Evolutionary conservation across 805 yeast species (phyloP), one percentile per base, ranked within the genome.

Genomic region (Wickerhamomyces silvicola): DNA sequence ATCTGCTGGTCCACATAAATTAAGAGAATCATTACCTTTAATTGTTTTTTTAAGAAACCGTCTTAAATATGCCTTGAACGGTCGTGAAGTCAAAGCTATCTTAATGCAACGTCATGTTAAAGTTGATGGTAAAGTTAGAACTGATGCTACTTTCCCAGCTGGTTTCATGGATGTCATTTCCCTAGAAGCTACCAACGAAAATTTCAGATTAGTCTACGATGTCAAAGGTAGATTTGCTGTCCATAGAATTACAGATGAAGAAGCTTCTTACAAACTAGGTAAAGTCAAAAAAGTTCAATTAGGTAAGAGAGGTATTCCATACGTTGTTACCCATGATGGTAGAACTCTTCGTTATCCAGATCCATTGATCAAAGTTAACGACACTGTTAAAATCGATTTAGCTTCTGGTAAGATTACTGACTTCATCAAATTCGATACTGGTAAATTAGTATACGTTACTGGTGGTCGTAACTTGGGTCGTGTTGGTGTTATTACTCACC

Each of bases 341-440:
- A 88, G 98, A 81, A 90, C 98, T 64, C 73, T 90, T 76, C 88
- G 97, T 73, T 90, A 88, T 85, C 97, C 97, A 69, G 97, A 90
- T 66, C 98, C 98, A 71, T 68, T 71, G 56, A 79, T 90, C 81
- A 90, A 76, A 74, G 87, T 86, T 62, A 88, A 92, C 79, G 98
- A 90, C 76, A 84, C 97, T 56, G 95, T 90, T 64, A 88, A 88
- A 81, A 72, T 90, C 63, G 95, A 90, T 72, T 75, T 90, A 61
- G 95, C 90, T 56, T 69, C 96, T 52, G 97, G 97, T 68, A 90
- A 90, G 78, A 80, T 87, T 65, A 68, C 81, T 39, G 88, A 84
- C 52, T 84, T 69, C 72, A 76, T 90, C 69, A 81, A 82, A 70
- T 84, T 88, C 63, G 97, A 87, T 65, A 79, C 88, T 57, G 97